phyloP scores from a whole-genome alignment of 768 basidiomycete species.

The Tricholoma matsutake region DNA sequence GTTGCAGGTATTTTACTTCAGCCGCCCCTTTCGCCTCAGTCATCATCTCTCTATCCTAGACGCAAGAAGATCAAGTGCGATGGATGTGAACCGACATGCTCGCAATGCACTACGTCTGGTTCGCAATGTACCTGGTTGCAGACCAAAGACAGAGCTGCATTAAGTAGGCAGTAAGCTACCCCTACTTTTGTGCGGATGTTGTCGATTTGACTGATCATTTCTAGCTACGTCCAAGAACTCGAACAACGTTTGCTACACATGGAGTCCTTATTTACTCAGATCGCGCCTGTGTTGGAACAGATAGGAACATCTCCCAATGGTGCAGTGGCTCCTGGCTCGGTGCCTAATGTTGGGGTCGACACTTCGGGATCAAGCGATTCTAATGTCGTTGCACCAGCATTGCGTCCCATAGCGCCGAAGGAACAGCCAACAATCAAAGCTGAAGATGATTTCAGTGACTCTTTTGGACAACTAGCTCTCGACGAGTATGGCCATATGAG shows the following conservation, averaged over 20 bases:
- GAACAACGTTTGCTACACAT: slow-evolving; percentile 85
- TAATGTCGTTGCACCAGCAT: slow-evolving; percentile 32
- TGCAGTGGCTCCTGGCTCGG: slow-evolving; percentile 25
- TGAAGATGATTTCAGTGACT: slow-evolving; percentile 79
- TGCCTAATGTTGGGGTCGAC: slow-evolving; percentile 27
- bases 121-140: slow-evolving; percentile 87
- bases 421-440: slow-evolving; percentile 45
- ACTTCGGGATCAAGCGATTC: slow-evolving; percentile 29
- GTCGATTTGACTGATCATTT: slow-evolving; percentile 15
- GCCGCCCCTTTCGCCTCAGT: slow-evolving; percentile 10
- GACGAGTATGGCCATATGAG: slow-evolving; percentile 90
- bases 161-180: slow-evolving; percentile 78
- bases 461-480: slow-evolving; percentile 82
- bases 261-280: slow-evolving; percentile 82
- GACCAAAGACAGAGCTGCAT: slow-evolving; percentile 86
- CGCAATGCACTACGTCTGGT: slow-evolving; percentile 71
- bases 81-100: slow-evolving; percentile 82
- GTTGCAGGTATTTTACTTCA: slow-evolving; percentile 61
- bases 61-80: slow-evolving; percentile 95
- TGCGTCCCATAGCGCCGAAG: slow-evolving; percentile 37
- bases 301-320: slow-evolving; percentile 55
- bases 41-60: slow-evolving; percentile 36
- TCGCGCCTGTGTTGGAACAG: slow-evolving; percentile 76
- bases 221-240: slow-evolving; percentile 87
- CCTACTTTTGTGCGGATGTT: slow-evolving; percentile 1